A percentile compares a stretch with the other conserved stretches of the same genome.
These are phyloP conservation scores for Alternaria novae-zelandiae DNA, from an alignment of 2,329 filamentous ascomycete species.

Conservation along the genomic window DNA sequence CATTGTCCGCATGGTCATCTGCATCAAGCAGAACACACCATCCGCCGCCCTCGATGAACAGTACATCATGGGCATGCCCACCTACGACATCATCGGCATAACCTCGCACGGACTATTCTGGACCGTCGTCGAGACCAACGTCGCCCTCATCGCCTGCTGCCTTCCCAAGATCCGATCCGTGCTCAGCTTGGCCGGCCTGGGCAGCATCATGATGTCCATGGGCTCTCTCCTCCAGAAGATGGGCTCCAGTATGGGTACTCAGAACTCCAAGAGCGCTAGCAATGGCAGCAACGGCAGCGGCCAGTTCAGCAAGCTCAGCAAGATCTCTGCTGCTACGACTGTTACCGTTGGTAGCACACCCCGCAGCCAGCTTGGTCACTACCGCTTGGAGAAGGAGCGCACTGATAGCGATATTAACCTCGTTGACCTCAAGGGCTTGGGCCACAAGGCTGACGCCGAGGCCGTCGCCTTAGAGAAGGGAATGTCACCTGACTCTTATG, in stretches of 20 bases:
- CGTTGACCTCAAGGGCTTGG: slow-evolving; percentile 5
- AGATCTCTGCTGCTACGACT: slow-evolving; percentile 1
- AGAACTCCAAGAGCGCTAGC: neutral
- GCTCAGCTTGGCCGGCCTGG: neutral
- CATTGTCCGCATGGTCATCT: slow-evolving; percentile 11
- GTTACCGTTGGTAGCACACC: neutral
- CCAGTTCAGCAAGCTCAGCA: slow-evolving; percentile 4
- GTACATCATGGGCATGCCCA: slow-evolving; percentile 12
- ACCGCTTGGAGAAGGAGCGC: neutral
- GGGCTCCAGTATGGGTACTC: slow-evolving; percentile 6
- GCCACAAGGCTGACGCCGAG: neutral
- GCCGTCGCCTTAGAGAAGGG: neutral
- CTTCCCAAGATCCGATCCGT: slow-evolving; percentile 4
- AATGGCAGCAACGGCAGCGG: neutral
- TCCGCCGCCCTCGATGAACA: slow-evolving; percentile 2
- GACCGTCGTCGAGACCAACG: slow-evolving; percentile 7
- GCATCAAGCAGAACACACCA: slow-evolving; percentile 12
- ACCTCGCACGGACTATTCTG: slow-evolving; percentile 12
- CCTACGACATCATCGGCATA: slow-evolving; percentile 11
- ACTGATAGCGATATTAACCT: slow-evolving; percentile 7
- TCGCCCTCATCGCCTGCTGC: slow-evolving; percentile 9
- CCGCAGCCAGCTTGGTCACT: neutral
- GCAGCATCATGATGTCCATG: slow-evolving; percentile 1
- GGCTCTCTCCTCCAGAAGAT: slow-evolving; percentile 7
- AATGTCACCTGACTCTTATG: neutral